Evolutionary conservation across 2,329 filamentous ascomycete species (phyloP).

Genomic region (Alternaria rosae): DNA sequence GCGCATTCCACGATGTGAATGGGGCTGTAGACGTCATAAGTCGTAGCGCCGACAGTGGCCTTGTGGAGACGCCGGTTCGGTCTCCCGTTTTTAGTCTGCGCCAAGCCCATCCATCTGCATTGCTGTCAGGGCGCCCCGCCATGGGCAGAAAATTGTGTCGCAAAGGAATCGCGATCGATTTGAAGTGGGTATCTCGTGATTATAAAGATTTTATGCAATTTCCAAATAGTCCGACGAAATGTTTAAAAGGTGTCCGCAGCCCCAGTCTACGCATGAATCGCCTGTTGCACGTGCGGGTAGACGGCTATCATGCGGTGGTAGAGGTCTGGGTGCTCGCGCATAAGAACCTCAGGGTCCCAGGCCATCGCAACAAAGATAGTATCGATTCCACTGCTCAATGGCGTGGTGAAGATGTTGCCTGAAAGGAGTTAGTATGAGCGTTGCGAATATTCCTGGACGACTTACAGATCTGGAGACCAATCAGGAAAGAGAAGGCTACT

Average conservation of each 20-base stretch:
- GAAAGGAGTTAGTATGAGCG: neutral
- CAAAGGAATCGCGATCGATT: slow-evolving; percentile 17
- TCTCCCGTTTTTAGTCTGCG: slow-evolving; percentile 32
- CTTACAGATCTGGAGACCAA: slow-evolving; percentile 87
- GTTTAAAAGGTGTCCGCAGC: neutral
- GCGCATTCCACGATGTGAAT: slow-evolving; percentile 11
- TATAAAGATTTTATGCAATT: slow-evolving; percentile 2
- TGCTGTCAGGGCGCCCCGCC: slow-evolving; percentile 23
- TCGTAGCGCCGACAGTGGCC: slow-evolving; percentile 27
- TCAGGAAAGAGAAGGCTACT: slow-evolving; percentile 85
- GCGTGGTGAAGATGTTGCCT: slow-evolving; percentile 84
- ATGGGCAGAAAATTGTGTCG: slow-evolving; percentile 14
- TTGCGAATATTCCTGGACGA: neutral
- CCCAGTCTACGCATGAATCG: slow-evolving; percentile 66
- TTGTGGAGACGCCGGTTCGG: slow-evolving; percentile 17
- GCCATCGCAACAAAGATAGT: slow-evolving; percentile 86
- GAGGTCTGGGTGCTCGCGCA: slow-evolving; percentile 80
- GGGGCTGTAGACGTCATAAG: slow-evolving; percentile 18
- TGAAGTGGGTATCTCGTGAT: slow-evolving; percentile 8
- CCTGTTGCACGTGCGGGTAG: slow-evolving; percentile 83
- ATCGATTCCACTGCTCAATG: slow-evolving; percentile 85
- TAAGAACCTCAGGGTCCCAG: slow-evolving; percentile 75
- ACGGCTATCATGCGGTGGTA: slow-evolving; percentile 80
- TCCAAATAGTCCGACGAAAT: neutral
- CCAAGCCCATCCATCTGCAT: slow-evolving; percentile 30